Conservation (phyloP, 139 green algal genomes). For the Chlamydomonas sp. region DNA sequence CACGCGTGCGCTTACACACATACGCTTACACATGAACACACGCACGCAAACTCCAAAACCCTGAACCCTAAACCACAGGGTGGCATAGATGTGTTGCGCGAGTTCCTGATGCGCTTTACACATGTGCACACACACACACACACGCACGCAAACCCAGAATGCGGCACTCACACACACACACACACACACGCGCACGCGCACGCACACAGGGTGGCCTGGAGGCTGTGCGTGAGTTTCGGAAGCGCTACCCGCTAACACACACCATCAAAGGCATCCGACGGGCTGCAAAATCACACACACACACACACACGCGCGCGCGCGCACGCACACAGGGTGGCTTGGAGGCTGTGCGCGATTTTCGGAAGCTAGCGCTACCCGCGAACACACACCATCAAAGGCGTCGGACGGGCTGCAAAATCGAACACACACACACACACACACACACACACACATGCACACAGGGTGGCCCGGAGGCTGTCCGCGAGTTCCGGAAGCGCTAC, state of each 20-base stretch:
- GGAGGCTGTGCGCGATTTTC: conserved; percentile 6
- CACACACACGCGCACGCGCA: too few relatives aligned
- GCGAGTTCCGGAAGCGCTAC: neutral
- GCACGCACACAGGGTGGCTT: conserved; percentile 13
- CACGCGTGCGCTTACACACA: too few relatives aligned
- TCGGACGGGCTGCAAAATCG: too few relatives aligned
- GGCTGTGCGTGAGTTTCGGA: neutral
- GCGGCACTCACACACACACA: too few relatives aligned
- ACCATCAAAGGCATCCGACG: too few relatives aligned
- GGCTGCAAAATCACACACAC: too few relatives aligned
- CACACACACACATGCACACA: too few relatives aligned
- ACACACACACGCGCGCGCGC: too few relatives aligned
- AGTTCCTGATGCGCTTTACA: neutral
- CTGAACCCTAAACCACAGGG: too few relatives aligned
- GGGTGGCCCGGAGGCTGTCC: conserved; percentile 8
- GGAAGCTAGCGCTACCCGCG: neutral
- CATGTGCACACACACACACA: neutral
- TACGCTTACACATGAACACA: too few relatives aligned
- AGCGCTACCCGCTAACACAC: conserved; percentile 3
- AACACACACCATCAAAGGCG: too few relatives aligned
- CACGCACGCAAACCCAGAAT: neutral
- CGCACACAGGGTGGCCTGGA: conserved; percentile 14
- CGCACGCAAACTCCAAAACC: too few relatives aligned
- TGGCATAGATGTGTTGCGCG: conserved; percentile 7
- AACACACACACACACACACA: neutral